A percentile compares a stretch with the other conserved stretches of the same genome.
Conservation (phyloP, 2,329 filamentous ascomycete species). For the Pseudogymnoascus sp. region DNA sequence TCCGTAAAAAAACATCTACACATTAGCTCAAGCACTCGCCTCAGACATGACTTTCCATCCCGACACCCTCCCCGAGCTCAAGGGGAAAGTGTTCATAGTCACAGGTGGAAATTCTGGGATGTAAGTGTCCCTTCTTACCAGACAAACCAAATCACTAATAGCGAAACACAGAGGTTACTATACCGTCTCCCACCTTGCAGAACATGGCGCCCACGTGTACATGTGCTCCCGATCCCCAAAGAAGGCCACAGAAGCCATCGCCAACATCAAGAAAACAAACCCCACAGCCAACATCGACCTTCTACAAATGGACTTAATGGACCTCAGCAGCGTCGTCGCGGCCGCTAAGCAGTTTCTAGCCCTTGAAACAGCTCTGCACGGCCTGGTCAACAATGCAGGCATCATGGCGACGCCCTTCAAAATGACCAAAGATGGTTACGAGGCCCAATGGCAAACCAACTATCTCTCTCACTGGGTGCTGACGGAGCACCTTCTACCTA, state of each 20-base stretch:
- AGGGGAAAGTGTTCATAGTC: slow-evolving; percentile 37
- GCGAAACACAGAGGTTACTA: slow-evolving; percentile 19
- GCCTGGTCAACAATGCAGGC: slow-evolving; percentile 35
- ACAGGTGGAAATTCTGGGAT: slow-evolving; percentile 41
- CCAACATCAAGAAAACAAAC: slow-evolving; percentile 15
- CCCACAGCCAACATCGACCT: slow-evolving; percentile 20
- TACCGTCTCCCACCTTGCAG: slow-evolving; percentile 19
- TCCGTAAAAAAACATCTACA: slow-evolving; percentile 16
- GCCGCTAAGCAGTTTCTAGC: slow-evolving; percentile 20
- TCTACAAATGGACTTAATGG: slow-evolving; percentile 31
- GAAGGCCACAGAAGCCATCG: slow-evolving; percentile 19
- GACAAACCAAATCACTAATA: slow-evolving; percentile 7
- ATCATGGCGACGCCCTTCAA: slow-evolving; percentile 34
- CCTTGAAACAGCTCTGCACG: slow-evolving; percentile 28
- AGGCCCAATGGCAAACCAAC: slow-evolving; percentile 27
- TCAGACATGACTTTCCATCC: slow-evolving; percentile 34
- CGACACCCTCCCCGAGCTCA: slow-evolving; percentile 36
- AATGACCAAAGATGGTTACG: slow-evolving; percentile 34
- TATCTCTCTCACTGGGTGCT: slow-evolving; percentile 28
- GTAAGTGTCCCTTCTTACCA: slow-evolving; percentile 27
- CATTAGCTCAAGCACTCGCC: slow-evolving; percentile 14
- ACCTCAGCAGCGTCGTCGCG: slow-evolving; percentile 31
- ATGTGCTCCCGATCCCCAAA: slow-evolving; percentile 18
- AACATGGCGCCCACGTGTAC: slow-evolving; percentile 23
- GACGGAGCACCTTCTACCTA: slow-evolving; percentile 19